Percentiles rank a stretch among this genome's conserved stretches.
phyloP scores from a whole-genome alignment of 257 asterid genomes.

The Solanum chaucha region DNA sequence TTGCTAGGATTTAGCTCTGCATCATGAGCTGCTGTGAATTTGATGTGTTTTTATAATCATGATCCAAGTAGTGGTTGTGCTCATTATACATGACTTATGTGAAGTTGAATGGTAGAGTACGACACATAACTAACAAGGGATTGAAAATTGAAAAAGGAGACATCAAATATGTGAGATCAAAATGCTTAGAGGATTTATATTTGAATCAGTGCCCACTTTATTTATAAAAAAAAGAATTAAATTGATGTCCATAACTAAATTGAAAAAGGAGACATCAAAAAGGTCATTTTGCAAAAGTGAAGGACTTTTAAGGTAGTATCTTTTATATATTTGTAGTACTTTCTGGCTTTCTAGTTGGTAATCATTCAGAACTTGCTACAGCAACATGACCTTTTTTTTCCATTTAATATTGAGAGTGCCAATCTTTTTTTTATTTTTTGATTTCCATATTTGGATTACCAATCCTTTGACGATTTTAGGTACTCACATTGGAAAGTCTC shows the following conservation, averaged over 20 bases:
- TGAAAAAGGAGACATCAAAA: background rate
- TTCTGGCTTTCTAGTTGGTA: background rate
- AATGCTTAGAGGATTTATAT: background rate
- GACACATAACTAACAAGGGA: background rate
- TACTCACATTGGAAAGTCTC: background rate
- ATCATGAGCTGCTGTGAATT: background rate
- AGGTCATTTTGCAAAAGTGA: background rate
- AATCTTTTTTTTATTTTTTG: background rate
- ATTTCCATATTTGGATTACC: background rate
- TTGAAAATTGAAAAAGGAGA: background rate
- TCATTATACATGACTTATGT: background rate
- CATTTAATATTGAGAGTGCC: background rate
- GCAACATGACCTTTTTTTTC: background rate
- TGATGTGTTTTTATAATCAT: background rate
- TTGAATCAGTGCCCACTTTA: background rate
- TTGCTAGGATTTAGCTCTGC: background rate
- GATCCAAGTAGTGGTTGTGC: background rate
- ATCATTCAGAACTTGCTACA: background rate
- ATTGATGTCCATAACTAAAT: background rate
- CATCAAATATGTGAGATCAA: background rate
- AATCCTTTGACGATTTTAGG: background rate
- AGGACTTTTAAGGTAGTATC: background rate
- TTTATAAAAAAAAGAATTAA: background rate
- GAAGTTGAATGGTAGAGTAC: background rate
- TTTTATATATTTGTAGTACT: background rate